Evolutionary conservation across 495 filamentous ascomycete species (phyloP).

Genomic region (Cetradonia linearis): DNA sequence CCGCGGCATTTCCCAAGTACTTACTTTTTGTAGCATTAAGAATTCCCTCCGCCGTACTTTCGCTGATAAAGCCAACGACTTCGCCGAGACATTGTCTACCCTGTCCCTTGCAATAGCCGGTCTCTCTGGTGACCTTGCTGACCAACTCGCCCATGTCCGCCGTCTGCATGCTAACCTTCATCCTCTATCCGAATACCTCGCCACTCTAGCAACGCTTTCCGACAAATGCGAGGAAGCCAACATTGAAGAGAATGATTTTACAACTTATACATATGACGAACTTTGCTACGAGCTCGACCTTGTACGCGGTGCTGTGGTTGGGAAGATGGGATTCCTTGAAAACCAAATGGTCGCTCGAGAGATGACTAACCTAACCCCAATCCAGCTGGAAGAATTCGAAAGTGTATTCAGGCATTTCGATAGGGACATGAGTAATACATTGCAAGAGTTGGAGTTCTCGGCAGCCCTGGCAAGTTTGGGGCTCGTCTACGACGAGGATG

Average conservation of each 20-base stretch:
- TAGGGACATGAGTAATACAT: slow-evolving; percentile 76
- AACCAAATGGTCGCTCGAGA: slow-evolving; percentile 94
- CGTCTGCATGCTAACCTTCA: slow-evolving; percentile 69
- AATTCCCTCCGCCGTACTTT: slow-evolving; percentile 84
- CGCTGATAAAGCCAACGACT: slow-evolving; percentile 94
- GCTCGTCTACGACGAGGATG: slow-evolving; percentile 85
- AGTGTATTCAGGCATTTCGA: slow-evolving; percentile 97
- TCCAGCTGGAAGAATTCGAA: slow-evolving; percentile 96
- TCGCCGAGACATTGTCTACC: slow-evolving; percentile 86
- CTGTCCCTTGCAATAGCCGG: slow-evolving; percentile 87
- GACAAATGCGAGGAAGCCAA: slow-evolving; percentile 90
- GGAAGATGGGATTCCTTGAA: slow-evolving; percentile 92
- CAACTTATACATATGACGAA: slow-evolving; percentile 94
- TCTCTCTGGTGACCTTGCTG: slow-evolving; percentile 89
- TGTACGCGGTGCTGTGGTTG: slow-evolving; percentile 79
- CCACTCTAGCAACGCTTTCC: slow-evolving; percentile 70
- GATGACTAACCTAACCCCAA: slow-evolving; percentile 97
- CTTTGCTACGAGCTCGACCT: slow-evolving; percentile 86
- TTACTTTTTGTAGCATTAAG: slow-evolving; percentile 56
- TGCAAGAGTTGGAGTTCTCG: slow-evolving; percentile 92
- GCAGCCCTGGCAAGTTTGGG: slow-evolving; percentile 88
- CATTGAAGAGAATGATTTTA: slow-evolving; percentile 98
- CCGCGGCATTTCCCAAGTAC: neutral
- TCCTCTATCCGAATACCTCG: slow-evolving; percentile 78
- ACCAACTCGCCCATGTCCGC: slow-evolving; percentile 78